Conservation (phyloP, 1,284 basidiomycete species). For the Taiwanofungus camphoratus region DNA sequence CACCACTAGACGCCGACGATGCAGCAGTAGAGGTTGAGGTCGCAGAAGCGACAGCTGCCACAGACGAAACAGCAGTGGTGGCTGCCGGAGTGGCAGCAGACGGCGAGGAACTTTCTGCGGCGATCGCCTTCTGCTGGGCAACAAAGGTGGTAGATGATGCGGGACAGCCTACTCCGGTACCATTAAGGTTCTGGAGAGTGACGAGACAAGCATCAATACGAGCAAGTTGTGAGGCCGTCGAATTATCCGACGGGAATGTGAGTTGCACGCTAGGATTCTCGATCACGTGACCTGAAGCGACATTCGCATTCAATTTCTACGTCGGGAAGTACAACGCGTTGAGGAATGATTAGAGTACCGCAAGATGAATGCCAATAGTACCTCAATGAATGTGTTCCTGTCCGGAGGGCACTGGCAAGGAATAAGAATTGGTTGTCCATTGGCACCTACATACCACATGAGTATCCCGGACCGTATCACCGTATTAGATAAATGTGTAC, state of each 20-base stretch:
- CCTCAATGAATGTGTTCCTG: conserved; percentile 41
- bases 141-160: conserved; percentile 22
- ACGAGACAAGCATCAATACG: conserved; percentile 23
- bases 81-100: neutral
- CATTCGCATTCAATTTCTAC: conserved; percentile 25
- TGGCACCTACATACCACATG: conserved; percentile 25
- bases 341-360: neutral
- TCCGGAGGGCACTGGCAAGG: conserved; percentile 60
- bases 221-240: conserved; percentile 21
- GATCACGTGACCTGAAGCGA: conserved; percentile 23
- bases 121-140: conserved; percentile 9
- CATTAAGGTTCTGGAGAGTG: conserved; percentile 30
- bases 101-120: conserved; percentile 1
- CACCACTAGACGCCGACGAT: neutral
- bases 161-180: conserved; percentile 29
- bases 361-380: conserved; percentile 20
- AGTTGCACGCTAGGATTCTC: conserved; percentile 24
- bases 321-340: neutral
- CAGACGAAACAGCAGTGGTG: neutral
- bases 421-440: conserved; percentile 47
- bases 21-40: neutral
- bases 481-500: conserved; percentile 11
- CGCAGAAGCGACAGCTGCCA: neutral
- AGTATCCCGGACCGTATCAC: neutral
- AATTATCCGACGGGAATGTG: conserved; percentile 25